Conservation (phyloP, 768 basidiomycete genomes). For the Mycena alexandri region DNA sequence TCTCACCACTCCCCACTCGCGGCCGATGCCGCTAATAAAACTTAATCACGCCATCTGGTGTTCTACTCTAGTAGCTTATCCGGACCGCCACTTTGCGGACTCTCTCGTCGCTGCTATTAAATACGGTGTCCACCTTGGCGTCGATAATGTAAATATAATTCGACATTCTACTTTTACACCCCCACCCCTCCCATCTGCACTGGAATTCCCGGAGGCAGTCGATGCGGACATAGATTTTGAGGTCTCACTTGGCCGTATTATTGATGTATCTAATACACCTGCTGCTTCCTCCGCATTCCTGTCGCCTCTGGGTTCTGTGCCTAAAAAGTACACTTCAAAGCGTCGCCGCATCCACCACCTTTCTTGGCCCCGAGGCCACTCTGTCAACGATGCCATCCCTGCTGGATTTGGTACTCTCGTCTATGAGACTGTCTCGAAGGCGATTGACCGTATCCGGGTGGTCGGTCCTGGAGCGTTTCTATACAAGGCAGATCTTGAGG, state of each 20-base stretch:
- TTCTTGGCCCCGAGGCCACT: constrained; percentile 31
- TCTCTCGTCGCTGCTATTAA: constrained; percentile 12
- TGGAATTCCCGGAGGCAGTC: constrained; percentile 21
- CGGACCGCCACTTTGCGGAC: constrained; percentile 25
- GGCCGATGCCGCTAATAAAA: constrained; percentile 18
- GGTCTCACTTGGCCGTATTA: constrained; percentile 24
- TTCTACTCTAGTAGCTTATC: constrained; percentile 1
- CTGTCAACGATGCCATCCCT: constrained; percentile 38
- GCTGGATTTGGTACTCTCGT: constrained; percentile 18
- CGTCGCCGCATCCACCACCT: constrained; percentile 35
- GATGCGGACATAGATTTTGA: constrained; percentile 18
- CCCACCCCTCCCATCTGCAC: constrained; percentile 28
- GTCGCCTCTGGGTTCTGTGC: constrained; percentile 38
- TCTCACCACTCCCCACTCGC: constrained; percentile 22
- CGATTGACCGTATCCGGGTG: constrained; percentile 24
- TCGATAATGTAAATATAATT: neutral
- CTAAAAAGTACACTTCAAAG: constrained; percentile 33
- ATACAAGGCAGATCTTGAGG: constrained; percentile 41
- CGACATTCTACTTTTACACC: neutral
- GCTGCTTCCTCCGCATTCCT: constrained; percentile 23
- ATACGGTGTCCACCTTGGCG: constrained; percentile 30
- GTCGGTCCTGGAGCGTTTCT: constrained; percentile 30
- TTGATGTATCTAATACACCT: constrained; percentile 30
- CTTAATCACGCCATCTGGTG: constrained; percentile 13
- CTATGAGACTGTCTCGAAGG: constrained; percentile 25